Evolutionary conservation across 495 filamentous ascomycete species (phyloP), one percentile per base, ranked within the genome.

Genomic region (Hypoxylon subgilvum): DNA sequence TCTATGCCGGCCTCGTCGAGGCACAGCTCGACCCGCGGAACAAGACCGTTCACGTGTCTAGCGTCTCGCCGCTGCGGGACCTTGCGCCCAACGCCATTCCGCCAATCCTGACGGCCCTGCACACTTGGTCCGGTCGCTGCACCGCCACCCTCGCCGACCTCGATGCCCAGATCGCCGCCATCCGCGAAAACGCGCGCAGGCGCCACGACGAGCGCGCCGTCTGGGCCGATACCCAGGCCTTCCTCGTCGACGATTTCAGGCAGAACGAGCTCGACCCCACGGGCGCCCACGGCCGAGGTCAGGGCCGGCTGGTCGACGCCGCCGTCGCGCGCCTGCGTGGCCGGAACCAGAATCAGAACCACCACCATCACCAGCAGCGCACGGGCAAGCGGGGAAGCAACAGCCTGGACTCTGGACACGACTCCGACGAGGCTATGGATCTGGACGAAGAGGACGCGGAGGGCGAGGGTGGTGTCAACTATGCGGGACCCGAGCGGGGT

Each of bases 11-110:
- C 14, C 84, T 98, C 0, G 72, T 98, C 28, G 79, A 80, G 18
- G 94, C 84, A 6, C 91, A 90, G 57, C 88, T 97, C 30, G 89
- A 93, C 68, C 89, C 92, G 8, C 79, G 81, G 38, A 75, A 84
- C 52, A 82, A 86, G 14, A 78, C 79, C 57, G 85, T 97, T 16
- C 84, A 84, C 66, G 84, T 97, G 36, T 87, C 88, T 46, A 84
- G 87, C 58, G 85, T 96, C 35, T 83, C 92, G 0, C 85, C 92
- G 1, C 84, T 97, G 1, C 91, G 94, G 19, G 94, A 98, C 63
- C 84, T 95, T 2, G 82, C 81, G 9, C 91, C 90, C 0, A 78
- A 81, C 54, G 81, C 83, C 39, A 77, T 96, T 16, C 79, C 84
- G 0, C 67, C 71, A 0, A 86, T 96, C 76, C 79, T 92, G 4